Evolutionary conservation across 306 rosid genomes (phyloP), one percentile per base, ranked within the genome.

Genomic region (Acacia melanoxylon): DNA sequence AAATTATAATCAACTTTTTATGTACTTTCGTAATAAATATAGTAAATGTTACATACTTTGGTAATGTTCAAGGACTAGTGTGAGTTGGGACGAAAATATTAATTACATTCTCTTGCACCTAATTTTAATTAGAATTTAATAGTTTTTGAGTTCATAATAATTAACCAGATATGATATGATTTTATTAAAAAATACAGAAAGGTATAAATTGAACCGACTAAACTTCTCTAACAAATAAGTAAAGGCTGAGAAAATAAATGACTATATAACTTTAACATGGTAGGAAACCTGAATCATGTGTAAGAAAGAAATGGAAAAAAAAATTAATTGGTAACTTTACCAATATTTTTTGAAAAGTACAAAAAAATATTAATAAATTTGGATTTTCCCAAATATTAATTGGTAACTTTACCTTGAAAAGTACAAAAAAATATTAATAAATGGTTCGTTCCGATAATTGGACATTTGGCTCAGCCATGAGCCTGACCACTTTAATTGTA

Each of bases 401-500:
- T 12, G 68, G 41, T 65, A 13, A 63, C n/a, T 63, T 63, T 29
- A 15, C 20, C 41, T 16, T 65, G 22, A 31, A 65, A 15, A 65
- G 68, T 13, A 25, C 17, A 31, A 65, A 31, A 37, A 31, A 52
- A 29, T 12, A 63, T n/a, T 31, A 59, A 48, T 58, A 1, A 37
- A n/a, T 19, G 61, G 69, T 59, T 54, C 10, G 59, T 59, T 76
- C 54, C 52, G 31, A 42, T n/a, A 29, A 68, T 65, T 49, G 3
- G 40, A 76, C 77, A 76, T 76, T 84, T 7, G 75, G 70, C 79
- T 78, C 82, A 74, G 75, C 83, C 77, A 61, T 49, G 78, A 80
- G 83, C 80, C 62, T 31, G 16, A 6, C 51, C 87, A 85, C 87
- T 81, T 86, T 72, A 78, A 71, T 85, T 56, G 51, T 63, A 44